Percentiles rank a stretch among this genome's conserved stretches.
Evolutionary conservation across 106 monocot species (phyloP).

Genomic region (Dioscorea zingiberensis): DNA sequence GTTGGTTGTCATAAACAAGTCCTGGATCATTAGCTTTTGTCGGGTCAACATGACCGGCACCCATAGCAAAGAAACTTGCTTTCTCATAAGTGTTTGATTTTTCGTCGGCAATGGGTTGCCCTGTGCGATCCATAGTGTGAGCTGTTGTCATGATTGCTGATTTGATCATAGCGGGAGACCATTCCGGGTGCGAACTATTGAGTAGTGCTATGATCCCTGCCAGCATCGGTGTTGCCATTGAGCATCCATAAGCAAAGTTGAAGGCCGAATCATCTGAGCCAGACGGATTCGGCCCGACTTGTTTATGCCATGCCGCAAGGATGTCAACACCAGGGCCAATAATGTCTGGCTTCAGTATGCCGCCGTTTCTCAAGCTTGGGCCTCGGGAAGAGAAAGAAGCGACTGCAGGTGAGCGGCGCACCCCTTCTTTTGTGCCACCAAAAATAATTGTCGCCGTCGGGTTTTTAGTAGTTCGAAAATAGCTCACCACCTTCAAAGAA

Average conservation of each 20-base stretch:
- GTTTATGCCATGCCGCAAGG: neutral
- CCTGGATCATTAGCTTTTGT: conserved; percentile 20
- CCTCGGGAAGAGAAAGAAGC: conserved; percentile 3
- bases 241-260: conserved; percentile 15
- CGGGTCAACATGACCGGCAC: conserved; percentile 34
- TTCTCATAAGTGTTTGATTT: neutral
- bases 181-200: neutral
- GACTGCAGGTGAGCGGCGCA: neutral
- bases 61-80: conserved; percentile 18
- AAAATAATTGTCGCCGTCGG: neutral
- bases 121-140: neutral
- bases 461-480: neutral
- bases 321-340: conserved; percentile 1
- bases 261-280: neutral
- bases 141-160: conserved; percentile 9
- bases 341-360: conserved; percentile 8
- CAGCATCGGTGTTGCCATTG: neutral
- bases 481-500: neutral
- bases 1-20: conserved; percentile 21
- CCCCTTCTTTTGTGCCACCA: neutral
- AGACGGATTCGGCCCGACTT: neutral
- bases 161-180: conserved; percentile 6
- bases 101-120: neutral
- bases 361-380: neutral
- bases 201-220: conserved; percentile 1